Conservation (phyloP, 352 stramenopile genomes). For the Phytophthora palmivora region DNA sequence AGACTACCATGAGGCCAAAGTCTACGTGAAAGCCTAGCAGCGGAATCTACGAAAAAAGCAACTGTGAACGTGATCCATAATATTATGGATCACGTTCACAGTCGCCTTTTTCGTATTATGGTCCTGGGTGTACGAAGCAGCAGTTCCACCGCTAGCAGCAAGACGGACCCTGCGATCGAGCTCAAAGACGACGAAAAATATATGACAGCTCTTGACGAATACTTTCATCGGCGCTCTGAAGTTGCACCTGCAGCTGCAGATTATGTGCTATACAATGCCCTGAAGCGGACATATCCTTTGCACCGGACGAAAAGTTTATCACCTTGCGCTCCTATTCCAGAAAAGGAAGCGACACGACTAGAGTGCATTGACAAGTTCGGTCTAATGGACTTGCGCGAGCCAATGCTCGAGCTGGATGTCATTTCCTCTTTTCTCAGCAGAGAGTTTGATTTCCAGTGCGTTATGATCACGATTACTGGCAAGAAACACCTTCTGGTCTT, state of each 20-base stretch:
- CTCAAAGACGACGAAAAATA: slow-evolving; percentile 20
- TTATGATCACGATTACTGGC: slow-evolving; percentile 58
- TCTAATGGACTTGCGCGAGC: slow-evolving; percentile 42
- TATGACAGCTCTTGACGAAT: slow-evolving; percentile 34
- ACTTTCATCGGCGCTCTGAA: slow-evolving; percentile 27
- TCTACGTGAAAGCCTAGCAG: not conserved
- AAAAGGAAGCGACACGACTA: slow-evolving; percentile 44
- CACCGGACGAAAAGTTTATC: slow-evolving; percentile 20
- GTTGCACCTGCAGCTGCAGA: slow-evolving; percentile 16
- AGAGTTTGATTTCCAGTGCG: slow-evolving; percentile 51
- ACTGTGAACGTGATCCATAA: slow-evolving; percentile 43
- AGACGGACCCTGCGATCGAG: not conserved
- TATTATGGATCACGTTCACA: too few relatives aligned
- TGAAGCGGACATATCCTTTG: slow-evolving; percentile 44
- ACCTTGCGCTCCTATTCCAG: slow-evolving; percentile 34
- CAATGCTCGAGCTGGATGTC: slow-evolving; percentile 49
- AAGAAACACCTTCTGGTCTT: slow-evolving; percentile 46
- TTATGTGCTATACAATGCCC: slow-evolving; percentile 48
- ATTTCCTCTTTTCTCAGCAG: slow-evolving; percentile 53
- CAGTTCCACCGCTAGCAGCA: not conserved
- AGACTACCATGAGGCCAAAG: not conserved
- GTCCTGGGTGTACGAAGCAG: slow-evolving; percentile 14
- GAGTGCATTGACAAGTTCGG: slow-evolving; percentile 37
- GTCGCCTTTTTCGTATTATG: too few relatives aligned
- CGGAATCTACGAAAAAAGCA: slow-evolving; percentile 2